Percentiles rank a stretch among this genome's conserved stretches.
phyloP scores from a whole-genome alignment of 345 rosid species.

The Geranium brycei region DNA sequence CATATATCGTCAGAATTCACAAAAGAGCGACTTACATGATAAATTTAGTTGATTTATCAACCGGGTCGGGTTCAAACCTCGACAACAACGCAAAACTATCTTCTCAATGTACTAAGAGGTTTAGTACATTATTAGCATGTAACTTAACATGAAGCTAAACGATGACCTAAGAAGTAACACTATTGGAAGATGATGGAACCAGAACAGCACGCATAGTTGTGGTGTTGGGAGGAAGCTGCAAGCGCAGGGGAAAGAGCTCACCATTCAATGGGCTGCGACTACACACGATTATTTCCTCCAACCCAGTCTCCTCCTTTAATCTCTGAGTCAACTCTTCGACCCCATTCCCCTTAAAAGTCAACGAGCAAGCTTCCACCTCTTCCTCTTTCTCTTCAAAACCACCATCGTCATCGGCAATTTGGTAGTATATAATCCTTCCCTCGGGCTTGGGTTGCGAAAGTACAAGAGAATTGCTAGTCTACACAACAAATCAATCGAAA shows the following conservation, averaged over 20 bases:
- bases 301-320: conserved; percentile 55
- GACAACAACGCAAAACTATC: no score
- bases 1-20: no score
- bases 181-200: conserved; percentile 31
- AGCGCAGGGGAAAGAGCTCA: conserved; percentile 65
- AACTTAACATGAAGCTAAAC: no score
- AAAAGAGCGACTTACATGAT: no score
- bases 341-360: conserved; percentile 65
- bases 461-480: conserved; percentile 52
- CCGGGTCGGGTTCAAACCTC: no score
- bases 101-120: no score
- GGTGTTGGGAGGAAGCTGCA: conserved; percentile 91
- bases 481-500: conserved; percentile 1
- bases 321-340: conserved; percentile 59
- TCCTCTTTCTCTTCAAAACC: conserved; percentile 57
- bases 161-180: no score
- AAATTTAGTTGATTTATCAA: no score
- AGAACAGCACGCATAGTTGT: conserved; percentile 64
- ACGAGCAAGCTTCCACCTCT: conserved; percentile 11
- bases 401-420: conserved; percentile 62
- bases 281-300: conserved; percentile 64
- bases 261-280: conserved; percentile 80
- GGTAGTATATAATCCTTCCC: conserved; percentile 74
- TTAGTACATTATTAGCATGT: no score
- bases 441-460: conserved; percentile 60